Conservation (phyloP, 2,329 filamentous ascomycete species). For the Chaetomium olivaceum region DNA sequence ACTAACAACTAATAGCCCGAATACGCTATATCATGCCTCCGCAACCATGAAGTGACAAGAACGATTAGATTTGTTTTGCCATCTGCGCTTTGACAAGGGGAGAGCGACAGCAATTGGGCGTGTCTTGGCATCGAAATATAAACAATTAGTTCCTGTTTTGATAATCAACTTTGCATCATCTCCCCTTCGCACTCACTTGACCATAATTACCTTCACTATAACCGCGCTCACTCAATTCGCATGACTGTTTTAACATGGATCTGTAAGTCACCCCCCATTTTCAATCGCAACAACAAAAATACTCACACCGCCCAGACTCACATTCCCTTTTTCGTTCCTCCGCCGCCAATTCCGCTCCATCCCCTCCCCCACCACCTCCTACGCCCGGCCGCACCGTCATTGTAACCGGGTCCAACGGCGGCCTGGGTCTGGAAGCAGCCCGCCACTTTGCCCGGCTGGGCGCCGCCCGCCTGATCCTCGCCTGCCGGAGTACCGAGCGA, state of each 20-base stretch:
- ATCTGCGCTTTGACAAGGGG: not conserved
- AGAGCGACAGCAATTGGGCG: not conserved
- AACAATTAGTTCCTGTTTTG: not conserved
- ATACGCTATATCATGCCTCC: not conserved
- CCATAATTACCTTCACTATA: too few species aligned
- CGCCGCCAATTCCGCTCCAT: conserved; percentile 18
- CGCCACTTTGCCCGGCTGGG: conserved; percentile 42
- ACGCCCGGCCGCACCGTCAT: conserved; percentile 37
- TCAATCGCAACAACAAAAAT: not conserved
- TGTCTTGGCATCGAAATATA: not conserved
- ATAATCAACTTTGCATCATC: not conserved
- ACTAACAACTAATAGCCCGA: not conserved
- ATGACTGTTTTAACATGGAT: not conserved
- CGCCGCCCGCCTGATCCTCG: conserved; percentile 43
- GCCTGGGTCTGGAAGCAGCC: conserved; percentile 43
- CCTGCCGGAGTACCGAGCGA: conserved; percentile 39
- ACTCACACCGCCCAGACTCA: conserved; percentile 9
- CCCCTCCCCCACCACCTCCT: conserved; percentile 30
- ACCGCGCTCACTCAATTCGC: not conserved
- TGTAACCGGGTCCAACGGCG: conserved; percentile 44
- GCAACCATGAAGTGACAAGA: not conserved
- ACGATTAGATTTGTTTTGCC: not conserved
- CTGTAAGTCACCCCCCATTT: not conserved
- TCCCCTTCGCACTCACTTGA: not conserved
- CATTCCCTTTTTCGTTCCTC: conserved; percentile 25